Evolutionary conservation across 805 yeast genomes (phyloP).

Genomic region (Lachancea lanzarotensis): DNA sequence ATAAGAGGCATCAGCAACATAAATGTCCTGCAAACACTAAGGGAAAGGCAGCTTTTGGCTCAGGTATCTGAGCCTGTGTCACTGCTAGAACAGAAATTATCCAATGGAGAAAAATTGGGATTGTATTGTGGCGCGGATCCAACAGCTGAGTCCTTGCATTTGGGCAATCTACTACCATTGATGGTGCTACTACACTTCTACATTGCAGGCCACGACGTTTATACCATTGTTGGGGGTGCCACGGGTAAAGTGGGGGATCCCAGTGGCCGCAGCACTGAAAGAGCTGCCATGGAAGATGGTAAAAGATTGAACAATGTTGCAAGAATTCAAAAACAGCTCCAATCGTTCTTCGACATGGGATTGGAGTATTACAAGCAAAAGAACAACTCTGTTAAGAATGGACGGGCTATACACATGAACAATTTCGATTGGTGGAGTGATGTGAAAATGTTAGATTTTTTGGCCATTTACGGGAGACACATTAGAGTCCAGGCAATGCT

Average conservation of each 20-base stretch:
- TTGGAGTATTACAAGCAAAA: slow-evolving; percentile 47
- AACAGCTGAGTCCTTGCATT: slow-evolving; percentile 79
- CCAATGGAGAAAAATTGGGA: slow-evolving; percentile 37
- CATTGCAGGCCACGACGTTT: slow-evolving; percentile 77
- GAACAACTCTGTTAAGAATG: slow-evolving; percentile 31
- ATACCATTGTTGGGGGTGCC: slow-evolving; percentile 87
- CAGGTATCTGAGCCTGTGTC: slow-evolving; percentile 29
- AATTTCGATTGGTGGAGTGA: slow-evolving; percentile 85
- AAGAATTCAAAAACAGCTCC: slow-evolving; percentile 57
- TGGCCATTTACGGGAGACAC: slow-evolving; percentile 67
- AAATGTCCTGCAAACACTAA: slow-evolving; percentile 15
- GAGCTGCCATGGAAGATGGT: slow-evolving; percentile 49
- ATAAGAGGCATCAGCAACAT: not conserved
- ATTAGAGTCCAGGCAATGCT: slow-evolving; percentile 84
- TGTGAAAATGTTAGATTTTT: slow-evolving; percentile 67
- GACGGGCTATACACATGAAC: slow-evolving; percentile 44
- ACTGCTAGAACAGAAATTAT: slow-evolving; percentile 11
- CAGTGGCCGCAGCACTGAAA: slow-evolving; percentile 78
- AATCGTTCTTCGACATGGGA: slow-evolving; percentile 54
- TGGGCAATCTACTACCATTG: slow-evolving; percentile 86
- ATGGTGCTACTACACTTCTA: slow-evolving; percentile 79
- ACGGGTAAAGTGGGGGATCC: slow-evolving; percentile 97
- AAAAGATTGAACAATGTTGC: slow-evolving; percentile 51
- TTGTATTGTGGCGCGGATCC: slow-evolving; percentile 97
- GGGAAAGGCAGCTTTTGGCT: slow-evolving; percentile 25